Evolutionary conservation across 2,329 filamentous ascomycete genomes (phyloP).

Genomic region (Verticillium dahliae): DNA sequence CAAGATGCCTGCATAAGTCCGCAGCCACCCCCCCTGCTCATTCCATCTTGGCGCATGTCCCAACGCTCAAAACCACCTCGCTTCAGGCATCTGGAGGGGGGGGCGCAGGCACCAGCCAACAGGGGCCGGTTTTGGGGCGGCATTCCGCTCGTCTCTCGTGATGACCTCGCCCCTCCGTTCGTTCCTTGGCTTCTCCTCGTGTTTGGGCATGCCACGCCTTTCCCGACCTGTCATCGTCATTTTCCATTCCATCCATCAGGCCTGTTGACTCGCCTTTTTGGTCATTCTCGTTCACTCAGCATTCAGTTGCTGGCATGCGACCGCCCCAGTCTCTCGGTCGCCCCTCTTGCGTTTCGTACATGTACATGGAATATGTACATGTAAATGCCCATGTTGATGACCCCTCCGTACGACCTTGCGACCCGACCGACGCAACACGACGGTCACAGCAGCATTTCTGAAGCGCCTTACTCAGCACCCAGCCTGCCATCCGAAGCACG

Average conservation of each 20-base stretch:
- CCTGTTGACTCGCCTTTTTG: neutral
- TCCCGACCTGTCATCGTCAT: neutral
- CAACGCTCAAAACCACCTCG: neutral
- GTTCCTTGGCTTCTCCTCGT: neutral
- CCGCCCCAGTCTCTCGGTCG: neutral
- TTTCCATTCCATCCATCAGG: neutral
- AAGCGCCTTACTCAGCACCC: neutral
- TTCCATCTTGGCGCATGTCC: neutral
- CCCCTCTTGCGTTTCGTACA: neutral
- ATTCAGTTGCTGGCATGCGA: neutral
- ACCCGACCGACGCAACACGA: neutral
- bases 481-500: neutral
- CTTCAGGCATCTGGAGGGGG: neutral
- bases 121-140: neutral
- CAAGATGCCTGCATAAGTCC: neutral
- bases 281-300: neutral
- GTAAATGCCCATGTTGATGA: neutral
- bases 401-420: neutral
- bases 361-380: too few relatives aligned
- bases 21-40: neutral
- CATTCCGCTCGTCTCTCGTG: neutral
- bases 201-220: neutral
- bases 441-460: neutral
- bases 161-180: neutral
- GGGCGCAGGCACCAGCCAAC: neutral